These are phyloP conservation scores for Globisporangium echinulatum DNA, from an alignment of 352 stramenopile genomes.

Conservation along the genomic window DNA sequence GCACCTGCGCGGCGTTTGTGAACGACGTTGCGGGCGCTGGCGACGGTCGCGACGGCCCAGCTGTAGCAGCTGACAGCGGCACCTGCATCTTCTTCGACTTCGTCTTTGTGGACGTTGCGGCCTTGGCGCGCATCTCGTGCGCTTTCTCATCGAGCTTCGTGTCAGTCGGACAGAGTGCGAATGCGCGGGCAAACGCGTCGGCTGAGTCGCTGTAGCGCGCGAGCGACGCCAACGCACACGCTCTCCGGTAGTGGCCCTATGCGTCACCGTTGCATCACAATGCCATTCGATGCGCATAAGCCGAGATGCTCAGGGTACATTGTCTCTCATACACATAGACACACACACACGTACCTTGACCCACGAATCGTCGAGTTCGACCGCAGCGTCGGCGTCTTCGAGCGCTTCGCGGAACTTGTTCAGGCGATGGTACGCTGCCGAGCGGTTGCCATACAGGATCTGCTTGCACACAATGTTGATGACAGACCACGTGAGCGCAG, in stretches of 20 bases:
- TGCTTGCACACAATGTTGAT: constrained; percentile 11
- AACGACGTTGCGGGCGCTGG: constrained; percentile 6
- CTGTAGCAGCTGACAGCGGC: no score
- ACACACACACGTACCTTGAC: constrained; percentile 40
- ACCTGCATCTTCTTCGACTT: constrained; percentile 2
- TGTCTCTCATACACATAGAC: not conserved
- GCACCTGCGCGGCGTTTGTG: constrained; percentile 7
- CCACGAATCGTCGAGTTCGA: constrained; percentile 63
- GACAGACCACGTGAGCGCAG: no score
- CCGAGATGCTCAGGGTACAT: no score
- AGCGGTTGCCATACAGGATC: constrained; percentile 82
- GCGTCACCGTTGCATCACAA: no score
- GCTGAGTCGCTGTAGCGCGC: constrained; percentile 60
- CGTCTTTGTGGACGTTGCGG: constrained; percentile 4
- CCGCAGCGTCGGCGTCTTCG: constrained; percentile 50
- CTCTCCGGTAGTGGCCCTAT: constrained; percentile 74
- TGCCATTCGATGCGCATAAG: no score
- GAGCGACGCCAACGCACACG: constrained; percentile 55
- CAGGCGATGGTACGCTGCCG: constrained; percentile 62
- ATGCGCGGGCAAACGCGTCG: constrained; percentile 58
- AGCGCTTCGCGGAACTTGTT: constrained; percentile 66
- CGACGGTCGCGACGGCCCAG: not conserved
- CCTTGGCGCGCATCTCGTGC: constrained; percentile 49
- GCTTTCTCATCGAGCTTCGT: constrained; percentile 56
- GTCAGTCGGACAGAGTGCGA: constrained; percentile 63